These are phyloP conservation scores for Dactylellina drechsleri DNA, from an alignment of 2,329 filamentous ascomycete genomes.

Conservation along the genomic window DNA sequence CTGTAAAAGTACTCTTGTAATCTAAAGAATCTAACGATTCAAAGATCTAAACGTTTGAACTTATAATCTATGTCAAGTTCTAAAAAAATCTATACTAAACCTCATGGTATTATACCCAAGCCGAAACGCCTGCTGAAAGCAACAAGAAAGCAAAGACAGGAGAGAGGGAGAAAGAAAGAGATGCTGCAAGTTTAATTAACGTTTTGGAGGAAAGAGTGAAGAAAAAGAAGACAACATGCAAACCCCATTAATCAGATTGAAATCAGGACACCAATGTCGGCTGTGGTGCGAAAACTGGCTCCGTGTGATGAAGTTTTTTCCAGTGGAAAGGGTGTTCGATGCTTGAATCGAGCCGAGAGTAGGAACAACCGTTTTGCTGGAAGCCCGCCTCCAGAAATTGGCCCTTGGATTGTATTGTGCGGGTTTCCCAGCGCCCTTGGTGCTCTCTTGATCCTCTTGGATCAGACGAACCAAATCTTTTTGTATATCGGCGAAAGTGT, in stretches of 20 bases:
- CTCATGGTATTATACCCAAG: too few relatives aligned
- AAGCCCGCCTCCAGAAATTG: conserved; percentile 74
- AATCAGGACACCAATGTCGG: conserved; percentile 41
- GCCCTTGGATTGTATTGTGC: conserved; percentile 74
- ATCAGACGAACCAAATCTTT: conserved; percentile 69
- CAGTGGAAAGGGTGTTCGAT: conserved; percentile 13
- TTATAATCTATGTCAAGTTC: too few relatives aligned
- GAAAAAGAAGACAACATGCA: too few relatives aligned
- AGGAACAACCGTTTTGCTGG: conserved; percentile 68
- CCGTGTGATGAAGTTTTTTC: conserved; percentile 25
- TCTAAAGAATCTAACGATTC: too few relatives aligned
- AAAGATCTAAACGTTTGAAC: too few relatives aligned
- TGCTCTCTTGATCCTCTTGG: conserved; percentile 71
- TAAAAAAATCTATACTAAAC: too few relatives aligned
- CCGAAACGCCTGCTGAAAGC: too few relatives aligned
- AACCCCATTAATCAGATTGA: too few relatives aligned
- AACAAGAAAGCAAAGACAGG: neutral
- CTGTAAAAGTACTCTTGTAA: too few relatives aligned
- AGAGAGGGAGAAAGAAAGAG: neutral
- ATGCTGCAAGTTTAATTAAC: too few relatives aligned
- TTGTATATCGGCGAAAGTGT: conserved; percentile 75
- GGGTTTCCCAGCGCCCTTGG: conserved; percentile 70
- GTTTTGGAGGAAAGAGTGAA: too few relatives aligned
- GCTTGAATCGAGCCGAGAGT: conserved; percentile 39
- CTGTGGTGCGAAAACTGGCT: conserved; percentile 26